Evolutionary conservation across 495 filamentous ascomycete species (phyloP), one percentile per base, ranked within the genome.

Genomic region (Xylaria grammica): DNA sequence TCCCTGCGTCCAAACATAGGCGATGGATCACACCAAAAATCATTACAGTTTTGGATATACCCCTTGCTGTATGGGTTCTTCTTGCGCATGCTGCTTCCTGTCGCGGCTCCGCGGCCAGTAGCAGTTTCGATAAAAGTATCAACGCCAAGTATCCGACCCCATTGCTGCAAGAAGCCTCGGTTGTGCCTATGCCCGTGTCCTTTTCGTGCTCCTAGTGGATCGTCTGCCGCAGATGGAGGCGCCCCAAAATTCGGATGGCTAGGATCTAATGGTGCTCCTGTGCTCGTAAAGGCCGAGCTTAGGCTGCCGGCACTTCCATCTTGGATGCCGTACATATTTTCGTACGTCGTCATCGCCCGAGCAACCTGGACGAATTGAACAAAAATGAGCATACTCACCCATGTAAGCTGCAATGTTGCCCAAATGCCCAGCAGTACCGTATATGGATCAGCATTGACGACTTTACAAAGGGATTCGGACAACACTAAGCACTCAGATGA

Each of bases 321-420:
- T 65, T 88, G 78, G 59, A 92, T 81, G 48, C 91, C 88, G 57
- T 86, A 82, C 93, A 98, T 97, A 67, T 91, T 95, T 72, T 99
- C 95, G 78, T 89, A 98, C 0, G 95, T 99, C 8, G 95, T 99
- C 81, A 94, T 88, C 46, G 93, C 95, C 53, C 93, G 87, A 1
- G 92, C 89, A 44, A 99, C 87, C 71, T 98, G 95, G 11, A 97
- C 80, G 38, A 97, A 86, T 72, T 99, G 95, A 9, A 97, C 94
- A 55, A 90, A 85, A 68, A 97, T 86, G 27, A 99, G 89, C 94
- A 98, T 98, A 3, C 92, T 89, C 11, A 98, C 90, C 95, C 95
- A 99, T 44, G 89, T 88, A 46, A 96, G 82, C 77, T 99, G 95
- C 40, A 97, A 78, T 22, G 84, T 80, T 20, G 86, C 83, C 94